These are phyloP conservation scores for Apophysomyces elegans DNA, from an alignment of 371 early-diverging fungal genomes.

Conservation along the genomic window DNA sequence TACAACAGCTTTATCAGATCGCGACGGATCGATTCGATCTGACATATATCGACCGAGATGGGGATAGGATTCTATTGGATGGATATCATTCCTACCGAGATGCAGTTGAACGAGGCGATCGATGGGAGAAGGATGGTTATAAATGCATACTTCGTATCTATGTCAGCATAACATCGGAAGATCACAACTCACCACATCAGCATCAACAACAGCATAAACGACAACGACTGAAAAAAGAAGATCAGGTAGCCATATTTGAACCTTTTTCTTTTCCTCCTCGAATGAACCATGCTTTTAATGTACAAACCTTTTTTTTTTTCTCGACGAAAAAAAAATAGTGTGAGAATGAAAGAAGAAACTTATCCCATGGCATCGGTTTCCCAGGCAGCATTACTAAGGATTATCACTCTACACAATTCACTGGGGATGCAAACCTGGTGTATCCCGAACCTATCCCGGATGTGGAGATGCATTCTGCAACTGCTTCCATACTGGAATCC, in stretches of 20 bases:
- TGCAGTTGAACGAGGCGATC: slow-evolving; percentile 3
- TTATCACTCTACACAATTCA: too few species aligned
- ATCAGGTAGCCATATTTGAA: too few species aligned
- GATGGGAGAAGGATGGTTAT: background rate
- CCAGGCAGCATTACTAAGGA: too few species aligned
- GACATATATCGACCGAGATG: slow-evolving; percentile 1
- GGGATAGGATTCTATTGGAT: background rate
- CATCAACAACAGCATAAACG: too few species aligned
- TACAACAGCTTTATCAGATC: background rate
- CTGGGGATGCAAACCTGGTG: background rate
- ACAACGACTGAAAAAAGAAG: too few species aligned
- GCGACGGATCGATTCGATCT: background rate
- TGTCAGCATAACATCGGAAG: background rate
- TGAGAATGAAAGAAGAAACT: too few species aligned
- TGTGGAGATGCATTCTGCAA: slow-evolving; percentile 2
- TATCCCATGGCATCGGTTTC: too few species aligned
- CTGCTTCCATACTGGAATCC: background rate
- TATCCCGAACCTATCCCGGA: background rate
- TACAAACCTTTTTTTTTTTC: too few species aligned
- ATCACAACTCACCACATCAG: background rate
- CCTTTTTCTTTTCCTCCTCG: too few species aligned
- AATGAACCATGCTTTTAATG: too few species aligned
- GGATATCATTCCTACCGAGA: slow-evolving; percentile 3
- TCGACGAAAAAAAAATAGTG: too few species aligned
- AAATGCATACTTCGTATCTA: background rate